phyloP scores from a whole-genome alignment of 1,284 basidiomycete species.

The Cutaneotrichosporon spelunceum region DNA sequence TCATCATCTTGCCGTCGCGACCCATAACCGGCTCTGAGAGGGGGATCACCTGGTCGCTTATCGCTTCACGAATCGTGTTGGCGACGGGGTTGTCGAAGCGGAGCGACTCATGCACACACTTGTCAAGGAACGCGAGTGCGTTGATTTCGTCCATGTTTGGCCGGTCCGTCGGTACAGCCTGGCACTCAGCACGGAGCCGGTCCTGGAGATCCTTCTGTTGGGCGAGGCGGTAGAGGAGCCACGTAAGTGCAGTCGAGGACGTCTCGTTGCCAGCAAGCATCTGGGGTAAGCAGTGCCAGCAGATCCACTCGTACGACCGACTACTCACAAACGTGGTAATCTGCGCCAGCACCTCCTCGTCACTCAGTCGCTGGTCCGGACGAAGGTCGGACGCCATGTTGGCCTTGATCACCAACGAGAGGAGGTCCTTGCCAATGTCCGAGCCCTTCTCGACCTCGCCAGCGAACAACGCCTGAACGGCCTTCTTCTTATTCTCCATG shows the following conservation, averaged over 20 bases:
- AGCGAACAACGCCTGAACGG: constrained; percentile 27
- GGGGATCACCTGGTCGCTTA: constrained; percentile 62
- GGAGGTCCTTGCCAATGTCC: constrained; percentile 54
- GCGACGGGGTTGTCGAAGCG: constrained; percentile 65
- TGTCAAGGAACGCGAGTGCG: constrained; percentile 59
- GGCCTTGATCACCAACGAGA: constrained; percentile 60
- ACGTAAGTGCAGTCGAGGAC: constrained; percentile 66
- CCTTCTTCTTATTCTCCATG: constrained; percentile 57
- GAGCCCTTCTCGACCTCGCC: constrained; percentile 46
- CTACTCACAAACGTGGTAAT: constrained; percentile 67
- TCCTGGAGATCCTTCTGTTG: constrained; percentile 58
- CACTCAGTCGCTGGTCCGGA: constrained; percentile 59
- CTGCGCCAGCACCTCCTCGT: constrained; percentile 68
- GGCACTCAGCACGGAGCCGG: constrained; percentile 59
- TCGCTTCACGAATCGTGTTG: constrained; percentile 61
- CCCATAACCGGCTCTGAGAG: constrained; percentile 52
- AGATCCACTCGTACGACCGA: constrained; percentile 1
- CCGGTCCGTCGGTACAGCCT: constrained; percentile 47
- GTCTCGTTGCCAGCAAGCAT: constrained; percentile 68
- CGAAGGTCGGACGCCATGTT: constrained; percentile 59
- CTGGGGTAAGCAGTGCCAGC: constrained; percentile 16
- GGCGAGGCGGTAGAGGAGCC: constrained; percentile 69
- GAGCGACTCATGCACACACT: constrained; percentile 66
- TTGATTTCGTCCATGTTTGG: constrained; percentile 39
- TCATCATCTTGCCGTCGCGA: constrained; percentile 48